Percentiles rank a stretch among this genome's conserved stretches.
These are phyloP conservation scores for Metschnikowia cubensis DNA, from an alignment of 805 yeast species.

Conservation along the genomic window DNA sequence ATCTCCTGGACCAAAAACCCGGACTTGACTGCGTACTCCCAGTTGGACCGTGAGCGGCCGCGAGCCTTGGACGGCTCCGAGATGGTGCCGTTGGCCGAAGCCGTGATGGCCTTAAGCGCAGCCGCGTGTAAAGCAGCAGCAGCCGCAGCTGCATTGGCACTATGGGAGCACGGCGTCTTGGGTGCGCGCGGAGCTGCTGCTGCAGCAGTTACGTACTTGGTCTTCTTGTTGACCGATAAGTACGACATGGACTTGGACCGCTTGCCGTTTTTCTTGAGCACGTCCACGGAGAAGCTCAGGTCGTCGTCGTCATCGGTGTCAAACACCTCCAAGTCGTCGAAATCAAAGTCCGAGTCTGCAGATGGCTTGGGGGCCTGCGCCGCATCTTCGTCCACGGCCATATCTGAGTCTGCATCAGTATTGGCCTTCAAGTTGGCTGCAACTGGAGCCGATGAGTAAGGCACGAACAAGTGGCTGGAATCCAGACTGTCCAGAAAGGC, in stretches of 20 bases:
- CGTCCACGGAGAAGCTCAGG: constrained; percentile 34
- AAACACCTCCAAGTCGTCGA: constrained; percentile 49
- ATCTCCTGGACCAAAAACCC: constrained; percentile 79
- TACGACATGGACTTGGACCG: constrained; percentile 66
- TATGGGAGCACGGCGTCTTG: constrained; percentile 51
- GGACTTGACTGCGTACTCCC: constrained; percentile 70
- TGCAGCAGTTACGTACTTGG: constrained; percentile 59
- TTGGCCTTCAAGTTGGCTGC: constrained; percentile 55
- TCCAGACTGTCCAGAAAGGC: constrained; percentile 43
- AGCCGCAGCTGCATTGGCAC: constrained; percentile 66
- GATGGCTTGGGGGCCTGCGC: constrained; percentile 6
- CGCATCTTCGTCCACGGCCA: constrained; percentile 1
- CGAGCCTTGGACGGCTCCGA: constrained; percentile 10
- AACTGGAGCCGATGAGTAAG: constrained; percentile 74
- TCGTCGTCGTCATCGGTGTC: constrained; percentile 42
- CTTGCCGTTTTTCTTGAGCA: constrained; percentile 45
- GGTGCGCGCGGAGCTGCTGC: constrained; percentile 81
- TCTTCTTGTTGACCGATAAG: constrained; percentile 46
- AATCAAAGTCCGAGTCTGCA: constrained; percentile 40
- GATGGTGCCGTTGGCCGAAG: constrained; percentile 28
- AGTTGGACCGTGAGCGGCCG: constrained; percentile 43
- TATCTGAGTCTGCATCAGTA: neutral
- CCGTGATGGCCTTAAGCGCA: constrained; percentile 47
- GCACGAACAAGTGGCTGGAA: constrained; percentile 50
- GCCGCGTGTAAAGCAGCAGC: constrained; percentile 73